A percentile compares a stretch with the other conserved stretches of the same genome.
Evolutionary conservation across 2,329 filamentous ascomycete species (phyloP).

Genomic region (Hymenoscyphus occultus): DNA sequence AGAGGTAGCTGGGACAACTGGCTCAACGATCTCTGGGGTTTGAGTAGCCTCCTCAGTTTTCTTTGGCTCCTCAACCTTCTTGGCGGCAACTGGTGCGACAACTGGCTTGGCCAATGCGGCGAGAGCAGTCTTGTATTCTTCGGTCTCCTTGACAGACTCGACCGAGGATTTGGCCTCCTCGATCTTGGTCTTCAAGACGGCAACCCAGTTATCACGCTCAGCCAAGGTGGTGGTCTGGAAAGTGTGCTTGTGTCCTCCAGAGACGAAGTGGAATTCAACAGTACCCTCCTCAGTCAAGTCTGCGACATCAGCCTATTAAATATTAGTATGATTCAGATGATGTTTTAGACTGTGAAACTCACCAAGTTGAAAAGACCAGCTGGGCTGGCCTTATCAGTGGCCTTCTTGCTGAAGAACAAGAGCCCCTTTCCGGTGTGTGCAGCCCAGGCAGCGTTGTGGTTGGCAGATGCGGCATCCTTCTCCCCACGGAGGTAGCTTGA

Average conservation of each 20-base stretch:
- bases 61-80: slow-evolving; percentile 47
- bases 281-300: slow-evolving; percentile 71
- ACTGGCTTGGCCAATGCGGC: slow-evolving; percentile 41
- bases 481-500: slow-evolving; percentile 78
- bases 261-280: slow-evolving; percentile 81
- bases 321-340: slow-evolving; percentile 5
- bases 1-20: slow-evolving; percentile 16
- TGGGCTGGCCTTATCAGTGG: slow-evolving; percentile 76
- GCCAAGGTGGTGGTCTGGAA: slow-evolving; percentile 76
- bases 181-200: slow-evolving; percentile 77
- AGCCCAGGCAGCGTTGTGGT: slow-evolving; percentile 84
- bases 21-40: slow-evolving; percentile 31
- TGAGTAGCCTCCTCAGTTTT: slow-evolving; percentile 36
- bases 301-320: slow-evolving; percentile 51
- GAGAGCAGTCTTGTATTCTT: slow-evolving; percentile 73
- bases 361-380: slow-evolving; percentile 83
- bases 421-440: slow-evolving; percentile 93
- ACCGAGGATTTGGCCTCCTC: slow-evolving; percentile 81
- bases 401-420: slow-evolving; percentile 77
- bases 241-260: slow-evolving; percentile 85
- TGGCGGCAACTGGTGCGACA: slow-evolving; percentile 33
- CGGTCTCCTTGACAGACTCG: slow-evolving; percentile 69
- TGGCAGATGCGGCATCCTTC: slow-evolving; percentile 70
- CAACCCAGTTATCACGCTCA: slow-evolving; percentile 91
- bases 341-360: slow-evolving; percentile 39